Percentiles rank a stretch among this genome's conserved stretches.
These are phyloP conservation scores for Pseudocercospora eumusae DNA, from an alignment of 2,329 filamentous ascomycete genomes.

Conservation along the genomic window DNA sequence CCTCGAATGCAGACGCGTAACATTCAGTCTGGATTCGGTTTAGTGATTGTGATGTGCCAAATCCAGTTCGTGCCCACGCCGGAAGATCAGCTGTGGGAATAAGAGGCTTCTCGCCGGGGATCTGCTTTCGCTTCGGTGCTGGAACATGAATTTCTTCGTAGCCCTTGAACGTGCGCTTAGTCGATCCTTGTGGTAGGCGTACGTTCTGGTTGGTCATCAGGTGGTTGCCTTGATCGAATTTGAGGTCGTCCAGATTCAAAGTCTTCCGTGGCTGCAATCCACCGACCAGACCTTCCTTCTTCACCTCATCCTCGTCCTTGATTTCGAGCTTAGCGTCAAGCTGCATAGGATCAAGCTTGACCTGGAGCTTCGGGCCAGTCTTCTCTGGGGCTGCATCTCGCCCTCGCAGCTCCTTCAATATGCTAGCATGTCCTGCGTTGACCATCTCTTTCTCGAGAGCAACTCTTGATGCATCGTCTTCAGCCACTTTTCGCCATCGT, in stretches of 20 bases:
- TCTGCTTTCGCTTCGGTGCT: conserved; percentile 81
- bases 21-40: conserved; percentile 97
- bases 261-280: conserved; percentile 82
- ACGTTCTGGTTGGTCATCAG: conserved; percentile 99
- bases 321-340: conserved; percentile 57
- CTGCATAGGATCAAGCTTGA: conserved; percentile 83
- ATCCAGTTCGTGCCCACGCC: conserved; percentile 85
- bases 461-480: conserved; percentile 69
- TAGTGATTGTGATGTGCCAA: conserved; percentile 80
- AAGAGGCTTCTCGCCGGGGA: conserved; percentile 71
- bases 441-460: conserved; percentile 88
- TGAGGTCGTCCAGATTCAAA: conserved; percentile 91
- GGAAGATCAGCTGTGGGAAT: conserved; percentile 86
- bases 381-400: conserved; percentile 62
- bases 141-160: conserved; percentile 99
- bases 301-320: conserved; percentile 57
- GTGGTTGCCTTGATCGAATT: conserved; percentile 98
- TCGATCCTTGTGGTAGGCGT: conserved; percentile 88
- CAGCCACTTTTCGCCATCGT: conserved; percentile 77
- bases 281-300: conserved; percentile 71
- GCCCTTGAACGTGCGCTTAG: conserved; percentile 92
- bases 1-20: conserved; percentile 84
- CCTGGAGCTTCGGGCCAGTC: conserved; percentile 66
- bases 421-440: conserved; percentile 80
- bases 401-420: conserved; percentile 84